These are phyloP conservation scores for Mrakia gelida DNA, from an alignment of 768 basidiomycete species.

Conservation along the genomic window DNA sequence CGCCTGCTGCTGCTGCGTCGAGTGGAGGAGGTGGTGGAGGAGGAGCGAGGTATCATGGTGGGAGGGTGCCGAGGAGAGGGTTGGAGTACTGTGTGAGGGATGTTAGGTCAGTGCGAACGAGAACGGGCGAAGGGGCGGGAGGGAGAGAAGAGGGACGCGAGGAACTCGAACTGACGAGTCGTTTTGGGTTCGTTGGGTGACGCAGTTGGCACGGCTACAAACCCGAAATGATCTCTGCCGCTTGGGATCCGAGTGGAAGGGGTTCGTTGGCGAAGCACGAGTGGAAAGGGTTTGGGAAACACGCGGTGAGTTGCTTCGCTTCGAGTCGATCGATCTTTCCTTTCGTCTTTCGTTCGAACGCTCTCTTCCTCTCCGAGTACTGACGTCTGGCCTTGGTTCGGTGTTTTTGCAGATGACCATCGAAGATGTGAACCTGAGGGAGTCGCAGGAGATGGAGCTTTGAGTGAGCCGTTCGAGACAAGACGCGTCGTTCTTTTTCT, in stretches of 20 bases:
- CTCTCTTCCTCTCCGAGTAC: neutral
- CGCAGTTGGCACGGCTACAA: conserved; percentile 76
- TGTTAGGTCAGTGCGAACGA: conserved; percentile 4
- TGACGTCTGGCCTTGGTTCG: too few relatives aligned
- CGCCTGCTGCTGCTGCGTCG: neutral
- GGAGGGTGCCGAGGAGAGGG: neutral
- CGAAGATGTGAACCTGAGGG: too few relatives aligned
- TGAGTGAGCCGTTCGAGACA: too few relatives aligned
- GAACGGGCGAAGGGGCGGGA: neutral
- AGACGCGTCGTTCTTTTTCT: too few relatives aligned
- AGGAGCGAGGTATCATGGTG: neutral
- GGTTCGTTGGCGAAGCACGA: conserved; percentile 87
- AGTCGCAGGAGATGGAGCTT: too few relatives aligned
- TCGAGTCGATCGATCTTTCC: neutral
- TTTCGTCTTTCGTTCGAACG: neutral
- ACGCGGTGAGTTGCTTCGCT: conserved; percentile 17
- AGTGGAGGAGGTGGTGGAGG: neutral
- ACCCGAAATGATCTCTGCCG: conserved; percentile 86
- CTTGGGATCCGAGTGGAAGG: conserved; percentile 65
- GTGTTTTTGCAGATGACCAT: too few relatives aligned
- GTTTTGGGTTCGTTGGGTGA: neutral
- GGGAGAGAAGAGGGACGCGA: neutral
- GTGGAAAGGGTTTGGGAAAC: conserved; percentile 67
- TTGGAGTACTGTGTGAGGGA: conserved; percentile 23
- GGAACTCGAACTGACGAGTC: neutral